Base-by-base conservation (phyloP, 2,329 filamentous ascomycete genomes). In the Trichoderma atrobrunneum region DNA sequence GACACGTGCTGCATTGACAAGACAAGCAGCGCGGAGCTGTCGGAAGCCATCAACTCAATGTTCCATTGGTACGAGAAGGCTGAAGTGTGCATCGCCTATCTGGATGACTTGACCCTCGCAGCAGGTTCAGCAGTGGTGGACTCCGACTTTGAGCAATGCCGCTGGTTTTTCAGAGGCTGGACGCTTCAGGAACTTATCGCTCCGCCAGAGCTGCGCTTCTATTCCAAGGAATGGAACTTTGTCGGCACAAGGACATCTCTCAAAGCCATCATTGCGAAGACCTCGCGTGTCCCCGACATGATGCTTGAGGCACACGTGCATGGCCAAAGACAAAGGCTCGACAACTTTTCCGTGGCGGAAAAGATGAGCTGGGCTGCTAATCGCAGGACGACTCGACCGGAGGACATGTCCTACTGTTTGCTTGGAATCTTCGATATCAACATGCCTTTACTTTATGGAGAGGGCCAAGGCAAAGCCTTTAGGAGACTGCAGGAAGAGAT, bases 1-100 rank as follows among this genome's bases (percentile, higher is more conserved):
- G 79, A 80, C 21, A 80, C 78, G 0, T 79, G 78, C 61, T 80
- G 79, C 59, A 80, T 80, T 21, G 79, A 80, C 61, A 80, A 79
- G 67, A 75, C 73, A 8, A 79, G 77, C 63, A 79, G 77, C 16
- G 77, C 79, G 1, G 79, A 80, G 63, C 78, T 79, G 5, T 79
- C 78, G 3, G 78, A 79, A 24, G 78, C 77, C 30, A 79, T 79
- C 72, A 79, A 79, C 54, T 80, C 78, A 65, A 80, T 80, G 79
- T 80, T 79, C 63, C 74, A 76, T 6, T 80, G 79, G 79, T 80
- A 80, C 56, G 75, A 76, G 6, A 72, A 76, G 18, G 76, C 79
- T 1, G 43, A 51, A 3, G 70, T 78, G 10, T 80, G 78, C 64
- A 74, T 78, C 28, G 77, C 76, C 5, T 79, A 74, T 39, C 72